These are phyloP conservation scores for Fusarium paranaense DNA, from an alignment of 2,329 filamentous ascomycete genomes.

Conservation along the genomic window DNA sequence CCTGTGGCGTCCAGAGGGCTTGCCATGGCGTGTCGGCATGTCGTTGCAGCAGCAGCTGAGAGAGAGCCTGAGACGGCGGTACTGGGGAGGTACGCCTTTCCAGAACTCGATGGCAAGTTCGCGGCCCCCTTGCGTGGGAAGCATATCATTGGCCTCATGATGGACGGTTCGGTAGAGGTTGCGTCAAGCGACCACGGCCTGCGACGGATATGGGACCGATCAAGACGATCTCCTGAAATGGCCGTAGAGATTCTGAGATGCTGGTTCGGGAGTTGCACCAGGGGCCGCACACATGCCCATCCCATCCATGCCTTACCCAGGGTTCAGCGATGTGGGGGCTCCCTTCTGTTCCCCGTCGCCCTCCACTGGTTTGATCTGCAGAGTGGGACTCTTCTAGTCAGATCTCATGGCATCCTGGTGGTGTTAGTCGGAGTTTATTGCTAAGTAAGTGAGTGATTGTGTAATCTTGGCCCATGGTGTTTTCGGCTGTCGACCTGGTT, in stretches of 20 bases:
- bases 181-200: neutral
- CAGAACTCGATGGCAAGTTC: neutral
- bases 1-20: slow-evolving; percentile 29
- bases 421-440: slow-evolving; percentile 11
- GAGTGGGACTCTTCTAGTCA: slow-evolving; percentile 7
- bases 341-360: neutral
- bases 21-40: slow-evolving; percentile 16
- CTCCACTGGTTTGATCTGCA: slow-evolving; percentile 8
- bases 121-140: neutral
- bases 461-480: neutral
- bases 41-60: slow-evolving; percentile 14
- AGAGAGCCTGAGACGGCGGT: slow-evolving; percentile 7
- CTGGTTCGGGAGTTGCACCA: neutral
- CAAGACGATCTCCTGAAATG: slow-evolving; percentile 19
- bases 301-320: neutral
- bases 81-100: neutral
- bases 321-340: neutral
- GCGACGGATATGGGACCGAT: neutral
- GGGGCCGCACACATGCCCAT: neutral
- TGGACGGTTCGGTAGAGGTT: slow-evolving; percentile 1
- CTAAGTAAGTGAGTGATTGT: neutral
- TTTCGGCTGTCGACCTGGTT: neutral
- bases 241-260: slow-evolving; percentile 7
- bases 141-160: slow-evolving; percentile 4
- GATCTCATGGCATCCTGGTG: slow-evolving; percentile 20